Evolutionary conservation across 306 rosid species (phyloP).

Genomic region (Citrullus mucosospermus): DNA sequence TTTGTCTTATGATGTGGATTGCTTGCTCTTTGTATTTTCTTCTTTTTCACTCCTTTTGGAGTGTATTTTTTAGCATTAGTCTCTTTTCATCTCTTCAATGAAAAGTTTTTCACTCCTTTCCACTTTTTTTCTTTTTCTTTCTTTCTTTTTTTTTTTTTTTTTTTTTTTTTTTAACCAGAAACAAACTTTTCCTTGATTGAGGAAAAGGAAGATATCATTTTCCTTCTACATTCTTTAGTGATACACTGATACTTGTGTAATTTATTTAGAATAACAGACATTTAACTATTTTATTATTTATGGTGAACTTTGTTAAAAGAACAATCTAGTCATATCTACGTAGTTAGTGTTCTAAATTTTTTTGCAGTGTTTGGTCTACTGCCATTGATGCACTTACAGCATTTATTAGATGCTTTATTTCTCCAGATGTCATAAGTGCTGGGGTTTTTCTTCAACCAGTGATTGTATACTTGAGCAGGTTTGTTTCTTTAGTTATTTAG

Average conservation of each 20-base stretch:
- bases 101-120: no score
- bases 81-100: no score
- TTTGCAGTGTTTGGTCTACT: conserved; percentile 86
- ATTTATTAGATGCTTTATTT: conserved; percentile 67
- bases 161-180: no score
- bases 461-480: conserved; percentile 84
- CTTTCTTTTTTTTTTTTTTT: no score
- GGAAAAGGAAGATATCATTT: background rate
- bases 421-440: conserved; percentile 31
- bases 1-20: no score
- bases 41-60: background rate
- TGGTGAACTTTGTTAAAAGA: background rate
- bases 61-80: background rate
- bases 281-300: background rate
- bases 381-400: conserved; percentile 89
- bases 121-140: no score
- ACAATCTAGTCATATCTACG: background rate
- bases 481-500: conserved; percentile 1
- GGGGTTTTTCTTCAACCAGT: conserved; percentile 87
- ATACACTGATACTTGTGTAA: background rate
- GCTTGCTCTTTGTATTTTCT: background rate
- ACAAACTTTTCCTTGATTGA: no score
- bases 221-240: background rate
- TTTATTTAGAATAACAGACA: background rate
- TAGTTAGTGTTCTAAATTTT: background rate